Conservation (phyloP, 2,329 filamentous ascomycete species). For the Clarireedia monteithiana region DNA sequence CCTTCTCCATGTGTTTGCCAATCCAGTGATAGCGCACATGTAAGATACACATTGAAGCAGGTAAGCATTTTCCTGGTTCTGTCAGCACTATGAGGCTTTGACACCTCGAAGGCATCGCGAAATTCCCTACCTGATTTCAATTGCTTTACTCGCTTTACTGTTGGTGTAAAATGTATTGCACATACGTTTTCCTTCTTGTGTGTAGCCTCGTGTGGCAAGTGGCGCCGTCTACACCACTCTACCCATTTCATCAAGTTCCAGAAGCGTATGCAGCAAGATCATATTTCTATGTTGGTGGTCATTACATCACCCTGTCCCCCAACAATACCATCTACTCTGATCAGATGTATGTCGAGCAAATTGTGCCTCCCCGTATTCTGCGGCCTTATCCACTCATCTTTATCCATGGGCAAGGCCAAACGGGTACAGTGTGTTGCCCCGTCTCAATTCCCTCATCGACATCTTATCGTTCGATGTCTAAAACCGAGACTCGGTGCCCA, state of each 20-base stretch:
- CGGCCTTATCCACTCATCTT: conserved; percentile 22
- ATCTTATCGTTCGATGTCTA: neutral
- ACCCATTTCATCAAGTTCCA: neutral
- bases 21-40: neutral
- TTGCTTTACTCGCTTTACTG: no score
- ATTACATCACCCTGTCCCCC: conserved; percentile 14
- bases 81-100: no score
- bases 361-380: conserved; percentile 28
- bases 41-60: neutral
- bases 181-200: no score
- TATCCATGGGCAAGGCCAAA: conserved; percentile 22
- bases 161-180: no score
- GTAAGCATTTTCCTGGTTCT: neutral
- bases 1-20: neutral
- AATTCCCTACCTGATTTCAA: no score
- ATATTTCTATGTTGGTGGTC: conserved; percentile 25
- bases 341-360: conserved; percentile 48
- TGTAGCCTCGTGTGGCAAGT: no score
- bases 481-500: neutral
- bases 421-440: conserved; percentile 20
- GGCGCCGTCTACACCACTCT: neutral
- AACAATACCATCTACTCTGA: conserved; percentile 17
- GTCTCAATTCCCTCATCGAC: neutral
- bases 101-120: no score
- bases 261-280: neutral